Percentiles rank a stretch among this genome's conserved stretches.
These are phyloP conservation scores for Brassica incana DNA, from an alignment of 345 rosid species.

Conservation along the genomic window DNA sequence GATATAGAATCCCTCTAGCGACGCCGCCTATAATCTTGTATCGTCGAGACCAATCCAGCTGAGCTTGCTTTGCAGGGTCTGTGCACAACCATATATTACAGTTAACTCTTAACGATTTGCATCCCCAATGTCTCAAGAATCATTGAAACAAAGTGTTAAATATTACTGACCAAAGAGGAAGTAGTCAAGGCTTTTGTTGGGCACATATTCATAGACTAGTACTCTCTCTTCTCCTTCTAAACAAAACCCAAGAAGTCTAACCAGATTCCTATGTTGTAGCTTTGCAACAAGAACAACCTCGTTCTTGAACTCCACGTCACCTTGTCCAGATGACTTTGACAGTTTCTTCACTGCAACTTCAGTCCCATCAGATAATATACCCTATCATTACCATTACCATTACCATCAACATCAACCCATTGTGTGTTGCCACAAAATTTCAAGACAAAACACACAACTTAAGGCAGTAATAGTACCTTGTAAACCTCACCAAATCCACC, in stretches of 20 bases:
- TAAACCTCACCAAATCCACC: constrained; percentile 77
- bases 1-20: constrained; percentile 54
- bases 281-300: constrained; percentile 42
- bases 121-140: not conserved
- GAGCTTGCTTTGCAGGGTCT: constrained; percentile 43
- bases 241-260: constrained; percentile 34
- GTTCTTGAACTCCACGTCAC: constrained; percentile 35
- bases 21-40: constrained; percentile 48
- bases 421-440: not conserved
- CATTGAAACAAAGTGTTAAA: not conserved
- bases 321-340: constrained; percentile 40
- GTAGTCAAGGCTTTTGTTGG: constrained; percentile 39
- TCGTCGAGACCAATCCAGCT: constrained; percentile 53
- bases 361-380: constrained; percentile 16
- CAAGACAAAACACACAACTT: not conserved
- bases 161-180: constrained; percentile 32
- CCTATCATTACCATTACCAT: constrained; percentile 9
- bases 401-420: not conserved
- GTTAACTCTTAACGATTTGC: not conserved
- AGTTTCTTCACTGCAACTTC: constrained; percentile 37
- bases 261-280: constrained; percentile 35
- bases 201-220: constrained; percentile 37
- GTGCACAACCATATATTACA: not conserved
- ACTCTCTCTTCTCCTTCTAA: constrained; percentile 33
- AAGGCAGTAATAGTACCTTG: constrained; percentile 43